Evolutionary conservation across 1,139 yeast genomes (phyloP).

Genomic region (Waltiozyma sp.): DNA sequence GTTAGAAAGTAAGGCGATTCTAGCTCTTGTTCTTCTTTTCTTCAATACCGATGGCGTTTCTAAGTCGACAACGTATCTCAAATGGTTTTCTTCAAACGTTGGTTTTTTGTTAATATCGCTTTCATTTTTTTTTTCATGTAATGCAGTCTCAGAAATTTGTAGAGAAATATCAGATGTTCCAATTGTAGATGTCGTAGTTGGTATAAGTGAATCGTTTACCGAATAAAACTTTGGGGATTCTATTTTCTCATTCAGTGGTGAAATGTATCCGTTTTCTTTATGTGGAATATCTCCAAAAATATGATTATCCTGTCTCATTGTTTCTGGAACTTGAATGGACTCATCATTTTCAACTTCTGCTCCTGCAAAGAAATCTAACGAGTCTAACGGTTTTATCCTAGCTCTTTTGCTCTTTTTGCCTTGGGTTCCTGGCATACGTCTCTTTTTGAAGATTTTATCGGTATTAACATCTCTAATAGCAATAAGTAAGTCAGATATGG

Average conservation of each 20-base stretch:
- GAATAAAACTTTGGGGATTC: conserved; percentile 7
- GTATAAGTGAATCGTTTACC: not conserved
- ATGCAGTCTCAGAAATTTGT: not conserved
- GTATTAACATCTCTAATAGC: conserved; percentile 6
- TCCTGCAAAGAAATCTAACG: conserved; percentile 27
- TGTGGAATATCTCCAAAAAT: not conserved
- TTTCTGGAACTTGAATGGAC: conserved; percentile 1
- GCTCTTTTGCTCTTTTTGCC: conserved; percentile 6
- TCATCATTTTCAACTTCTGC: conserved; percentile 16
- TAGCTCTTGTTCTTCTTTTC: not conserved
- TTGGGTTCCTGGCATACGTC: conserved; percentile 3
- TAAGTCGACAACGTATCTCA: not conserved
- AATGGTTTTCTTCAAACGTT: not conserved
- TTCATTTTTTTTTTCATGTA: not conserved
- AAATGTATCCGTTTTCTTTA: not conserved
- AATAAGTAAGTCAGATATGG: conserved; percentile 12
- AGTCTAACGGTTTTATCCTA: conserved; percentile 21
- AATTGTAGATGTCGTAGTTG: not conserved
- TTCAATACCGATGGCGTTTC: not conserved
- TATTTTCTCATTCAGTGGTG: conserved; percentile 5
- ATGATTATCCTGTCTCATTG: not conserved
- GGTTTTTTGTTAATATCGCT: not conserved
- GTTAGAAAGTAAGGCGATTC: not conserved
- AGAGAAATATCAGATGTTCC: not conserved
- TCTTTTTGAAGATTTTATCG: conserved; percentile 3